Evolutionary conservation across 1,139 yeast genomes (phyloP).

Genomic region (Pichia terricola): DNA sequence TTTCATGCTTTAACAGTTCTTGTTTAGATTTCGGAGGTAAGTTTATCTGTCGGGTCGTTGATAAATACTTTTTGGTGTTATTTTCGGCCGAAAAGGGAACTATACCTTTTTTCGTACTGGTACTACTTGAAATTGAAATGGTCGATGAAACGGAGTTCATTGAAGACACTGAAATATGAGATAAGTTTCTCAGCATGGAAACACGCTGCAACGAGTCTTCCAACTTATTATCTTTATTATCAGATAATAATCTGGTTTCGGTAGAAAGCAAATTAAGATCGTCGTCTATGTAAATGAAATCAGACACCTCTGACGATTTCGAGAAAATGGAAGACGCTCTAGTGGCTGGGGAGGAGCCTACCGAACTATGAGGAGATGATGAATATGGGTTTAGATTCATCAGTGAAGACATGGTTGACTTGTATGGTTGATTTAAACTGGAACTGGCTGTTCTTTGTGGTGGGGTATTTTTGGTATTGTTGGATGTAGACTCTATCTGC

Average conservation of each 20-base stretch:
- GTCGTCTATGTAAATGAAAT: slow-evolving; percentile 19
- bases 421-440: background rate
- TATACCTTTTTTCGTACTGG: background rate
- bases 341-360: slow-evolving; percentile 27
- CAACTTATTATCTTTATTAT: slow-evolving; percentile 29
- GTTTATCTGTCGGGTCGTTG: slow-evolving; percentile 55
- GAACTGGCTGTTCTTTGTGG: background rate
- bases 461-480: background rate
- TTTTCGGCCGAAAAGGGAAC: background rate
- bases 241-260: slow-evolving; percentile 44
- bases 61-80: slow-evolving; percentile 21
- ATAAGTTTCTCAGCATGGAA: slow-evolving; percentile 18
- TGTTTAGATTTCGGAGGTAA: slow-evolving; percentile 54
- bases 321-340: slow-evolving; percentile 36
- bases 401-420: slow-evolving; percentile 6
- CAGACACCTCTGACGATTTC: slow-evolving; percentile 21
- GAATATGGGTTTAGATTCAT: background rate
- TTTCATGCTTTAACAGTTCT: slow-evolving; percentile 48
- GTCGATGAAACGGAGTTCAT: background rate
- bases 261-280: slow-evolving; percentile 24
- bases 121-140: background rate
- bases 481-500: slow-evolving; percentile 5
- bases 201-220: slow-evolving; percentile 34
- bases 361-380: slow-evolving; percentile 1
- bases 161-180: slow-evolving; percentile 3